Conservation (phyloP, 2,329 filamentous ascomycete species). For the Cladophialophora yegresii region DNA sequence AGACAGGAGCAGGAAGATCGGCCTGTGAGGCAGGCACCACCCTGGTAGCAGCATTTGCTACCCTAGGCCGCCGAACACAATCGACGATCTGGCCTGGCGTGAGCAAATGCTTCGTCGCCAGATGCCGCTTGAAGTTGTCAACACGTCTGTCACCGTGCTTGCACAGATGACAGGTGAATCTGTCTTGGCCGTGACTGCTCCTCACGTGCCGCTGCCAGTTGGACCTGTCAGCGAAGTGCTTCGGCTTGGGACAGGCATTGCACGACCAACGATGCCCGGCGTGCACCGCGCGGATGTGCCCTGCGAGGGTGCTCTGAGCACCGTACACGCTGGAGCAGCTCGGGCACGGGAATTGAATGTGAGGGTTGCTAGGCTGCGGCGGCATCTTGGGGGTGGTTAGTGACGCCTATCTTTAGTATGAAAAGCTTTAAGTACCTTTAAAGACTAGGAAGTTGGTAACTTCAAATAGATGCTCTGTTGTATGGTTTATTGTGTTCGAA, state of each 20-base stretch:
- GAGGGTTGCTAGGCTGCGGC: neutral
- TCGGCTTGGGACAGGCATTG: neutral
- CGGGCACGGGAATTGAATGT: neutral
- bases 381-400: neutral
- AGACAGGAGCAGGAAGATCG: neutral
- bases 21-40: neutral
- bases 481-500: neutral
- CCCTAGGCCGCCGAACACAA: neutral
- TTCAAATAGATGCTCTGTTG: neutral
- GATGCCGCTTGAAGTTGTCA: slow-evolving; percentile 19
- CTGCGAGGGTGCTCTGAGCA: neutral
- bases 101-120: neutral
- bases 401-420: neutral
- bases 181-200: neutral
- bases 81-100: neutral
- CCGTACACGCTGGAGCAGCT: neutral
- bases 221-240: neutral
- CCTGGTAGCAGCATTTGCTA: neutral
- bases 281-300: neutral
- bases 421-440: neutral
- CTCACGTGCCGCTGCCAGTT: neutral
- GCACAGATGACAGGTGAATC: neutral
- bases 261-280: neutral
- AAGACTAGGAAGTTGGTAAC: neutral
- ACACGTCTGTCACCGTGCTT: neutral